Evolutionary conservation across 257 asterid genomes (phyloP).

Genomic region (Misopates orontium): DNA sequence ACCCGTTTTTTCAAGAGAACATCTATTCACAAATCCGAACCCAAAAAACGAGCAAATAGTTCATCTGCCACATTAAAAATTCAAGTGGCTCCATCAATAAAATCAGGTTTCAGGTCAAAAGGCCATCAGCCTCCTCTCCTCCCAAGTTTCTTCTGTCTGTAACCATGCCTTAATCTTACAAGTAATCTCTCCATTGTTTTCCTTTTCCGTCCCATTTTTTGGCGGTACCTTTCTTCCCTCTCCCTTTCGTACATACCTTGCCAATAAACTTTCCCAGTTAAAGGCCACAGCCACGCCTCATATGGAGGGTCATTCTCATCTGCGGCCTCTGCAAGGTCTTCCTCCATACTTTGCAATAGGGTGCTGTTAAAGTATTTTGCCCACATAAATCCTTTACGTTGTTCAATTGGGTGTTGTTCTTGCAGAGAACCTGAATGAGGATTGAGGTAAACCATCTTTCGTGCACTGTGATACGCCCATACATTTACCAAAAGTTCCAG

Average conservation of each 20-base stretch:
- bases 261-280: conserved; percentile 95
- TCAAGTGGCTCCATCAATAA: conserved; percentile 14
- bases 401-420: conserved; percentile 81
- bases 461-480: conserved; percentile 95
- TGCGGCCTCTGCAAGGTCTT: conserved; percentile 96
- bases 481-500: conserved; percentile 81
- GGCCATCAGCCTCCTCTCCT: conserved; percentile 32
- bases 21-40: conserved; percentile 14
- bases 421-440: conserved; percentile 67
- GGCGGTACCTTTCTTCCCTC: conserved; percentile 86
- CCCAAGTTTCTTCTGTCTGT: conserved; percentile 77
- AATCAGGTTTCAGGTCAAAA: too few relatives aligned
- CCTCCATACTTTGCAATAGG: conserved; percentile 83
- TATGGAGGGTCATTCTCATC: conserved; percentile 84
- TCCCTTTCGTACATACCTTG: conserved; percentile 89
- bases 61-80: conserved; percentile 22
- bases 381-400: conserved; percentile 84
- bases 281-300: conserved; percentile 89
- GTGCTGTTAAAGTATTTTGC: conserved; percentile 64
- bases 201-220: conserved; percentile 93
- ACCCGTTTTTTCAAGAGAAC: conserved; percentile 1
- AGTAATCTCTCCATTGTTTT: conserved; percentile 70
- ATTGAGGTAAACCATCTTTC: conserved; percentile 75
- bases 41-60: conserved; percentile 29
- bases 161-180: conserved; percentile 79